phyloP scores from a whole-genome alignment of 129 eudicot species.

The Kitagawia praeruptora region DNA sequence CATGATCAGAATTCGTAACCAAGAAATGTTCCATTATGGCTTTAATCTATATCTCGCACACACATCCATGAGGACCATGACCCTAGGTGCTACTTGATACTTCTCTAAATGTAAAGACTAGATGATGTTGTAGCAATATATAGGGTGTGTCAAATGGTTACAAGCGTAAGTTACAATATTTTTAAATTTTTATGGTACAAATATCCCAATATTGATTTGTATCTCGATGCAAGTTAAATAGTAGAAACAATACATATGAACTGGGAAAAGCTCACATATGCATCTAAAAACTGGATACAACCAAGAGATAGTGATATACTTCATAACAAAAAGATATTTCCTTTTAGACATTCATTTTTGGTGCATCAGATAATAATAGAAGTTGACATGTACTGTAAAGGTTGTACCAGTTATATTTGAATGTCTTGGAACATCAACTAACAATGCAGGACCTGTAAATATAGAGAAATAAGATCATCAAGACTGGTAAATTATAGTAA shows the following conservation, averaged over 20 bases:
- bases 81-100: not conserved
- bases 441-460: slow-evolving; percentile 43
- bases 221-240: not conserved
- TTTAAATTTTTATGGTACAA: not conserved
- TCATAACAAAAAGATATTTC: not conserved
- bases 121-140: not conserved
- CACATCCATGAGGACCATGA: slow-evolving; percentile 5
- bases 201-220: not conserved
- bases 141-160: not conserved
- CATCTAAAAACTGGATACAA: not conserved
- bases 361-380: not conserved
- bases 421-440: slow-evolving; percentile 71
- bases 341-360: not conserved
- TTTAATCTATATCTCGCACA: not conserved
- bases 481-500: not conserved
- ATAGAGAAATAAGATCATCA: slow-evolving; percentile 2
- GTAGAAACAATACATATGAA: not conserved
- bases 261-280: not conserved
- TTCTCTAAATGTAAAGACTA: not conserved
- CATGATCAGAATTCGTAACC: not conserved
- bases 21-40: not conserved
- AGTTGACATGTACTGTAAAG: not conserved
- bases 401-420: slow-evolving; percentile 46
- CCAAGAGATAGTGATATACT: not conserved
- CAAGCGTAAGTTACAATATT: not conserved